phyloP scores from a whole-genome alignment of 2,329 filamentous ascomycete species.

The Paracorniculantispora psalliotae region DNA sequence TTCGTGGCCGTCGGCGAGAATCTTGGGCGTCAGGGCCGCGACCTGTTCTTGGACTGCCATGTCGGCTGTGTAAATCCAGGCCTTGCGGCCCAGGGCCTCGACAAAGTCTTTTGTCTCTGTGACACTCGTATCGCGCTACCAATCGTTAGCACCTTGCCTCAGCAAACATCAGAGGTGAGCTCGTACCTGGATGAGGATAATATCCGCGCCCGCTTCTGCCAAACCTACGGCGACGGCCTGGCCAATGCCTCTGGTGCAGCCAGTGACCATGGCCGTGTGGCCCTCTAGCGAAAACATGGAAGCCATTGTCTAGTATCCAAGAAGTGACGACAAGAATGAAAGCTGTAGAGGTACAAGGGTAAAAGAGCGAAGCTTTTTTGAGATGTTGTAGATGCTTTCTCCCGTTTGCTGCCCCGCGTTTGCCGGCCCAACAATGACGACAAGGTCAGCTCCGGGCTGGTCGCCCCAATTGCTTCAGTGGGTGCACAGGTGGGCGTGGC shows the following conservation, averaged over 20 bases:
- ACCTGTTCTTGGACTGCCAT: conserved; percentile 59
- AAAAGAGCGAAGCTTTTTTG: neutral
- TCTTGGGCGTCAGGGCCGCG: conserved; percentile 50
- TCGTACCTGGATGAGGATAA: conserved; percentile 49
- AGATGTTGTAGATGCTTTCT: neutral
- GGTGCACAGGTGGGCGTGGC: neutral
- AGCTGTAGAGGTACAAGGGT: neutral
- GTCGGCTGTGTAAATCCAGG: conserved; percentile 64
- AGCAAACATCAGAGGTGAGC: neutral
- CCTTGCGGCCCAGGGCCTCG: conserved; percentile 61
- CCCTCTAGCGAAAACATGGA: conserved; percentile 49
- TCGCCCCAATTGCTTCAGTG: neutral
- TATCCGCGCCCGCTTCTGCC: conserved; percentile 54
- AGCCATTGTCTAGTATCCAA: conserved; percentile 25
- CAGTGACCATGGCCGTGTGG: conserved; percentile 54
- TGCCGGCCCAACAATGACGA: neutral
- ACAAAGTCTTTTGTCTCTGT: conserved; percentile 56
- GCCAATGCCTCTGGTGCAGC: conserved; percentile 54
- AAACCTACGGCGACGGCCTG: conserved; percentile 52
- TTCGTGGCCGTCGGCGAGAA: conserved; percentile 58
- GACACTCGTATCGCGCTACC: conserved; percentile 37
- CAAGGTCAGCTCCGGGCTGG: too few species aligned
- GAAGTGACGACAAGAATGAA: neutral
- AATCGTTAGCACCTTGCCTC: neutral
- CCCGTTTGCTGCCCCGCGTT: neutral